Conservation (phyloP, 2,329 filamentous ascomycete genomes). For the Pseudopithomyces maydicus region DNA sequence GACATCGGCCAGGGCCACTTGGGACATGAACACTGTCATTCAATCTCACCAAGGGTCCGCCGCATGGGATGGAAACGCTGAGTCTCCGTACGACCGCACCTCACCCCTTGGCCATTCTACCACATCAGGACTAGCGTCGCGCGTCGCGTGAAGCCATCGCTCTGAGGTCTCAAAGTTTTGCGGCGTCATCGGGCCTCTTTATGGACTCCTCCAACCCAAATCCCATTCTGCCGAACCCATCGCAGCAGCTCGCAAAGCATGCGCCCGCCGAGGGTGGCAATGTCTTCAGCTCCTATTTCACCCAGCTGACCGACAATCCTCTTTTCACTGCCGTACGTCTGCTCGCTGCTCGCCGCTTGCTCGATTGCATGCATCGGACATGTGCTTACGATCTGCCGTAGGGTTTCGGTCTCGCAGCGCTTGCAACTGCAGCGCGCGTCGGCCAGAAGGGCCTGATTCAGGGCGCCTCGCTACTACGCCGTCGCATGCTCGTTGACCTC, state of each 20-base stretch:
- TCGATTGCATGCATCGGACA: conserved; percentile 16
- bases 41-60: background rate
- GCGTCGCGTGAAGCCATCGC: conserved; percentile 5
- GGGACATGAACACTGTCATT: background rate
- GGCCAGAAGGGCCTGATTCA: conserved; percentile 77
- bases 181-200: conserved; percentile 8
- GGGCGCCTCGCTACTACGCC: conserved; percentile 74
- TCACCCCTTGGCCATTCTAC: conserved; percentile 11
- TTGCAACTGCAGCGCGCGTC: conserved; percentile 81
- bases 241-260: conserved; percentile 45
- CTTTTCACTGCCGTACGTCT: conserved; percentile 60
- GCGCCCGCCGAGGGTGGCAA: conserved; percentile 31
- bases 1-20: background rate
- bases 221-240: conserved; percentile 28
- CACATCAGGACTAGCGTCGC: conserved; percentile 13
- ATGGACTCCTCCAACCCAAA: conserved; percentile 45
- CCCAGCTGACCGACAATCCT: conserved; percentile 55
- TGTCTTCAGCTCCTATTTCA: conserved; percentile 47
- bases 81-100: conserved; percentile 1
- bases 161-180: conserved; percentile 9
- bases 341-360: conserved; percentile 47
- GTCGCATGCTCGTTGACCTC: conserved; percentile 89
- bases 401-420: conserved; percentile 87
- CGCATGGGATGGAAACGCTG: background rate
- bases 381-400: conserved; percentile 44